phyloP scores from a whole-genome alignment of 1,284 basidiomycete species.

The Cutaneotrichosporon arboriforme region DNA sequence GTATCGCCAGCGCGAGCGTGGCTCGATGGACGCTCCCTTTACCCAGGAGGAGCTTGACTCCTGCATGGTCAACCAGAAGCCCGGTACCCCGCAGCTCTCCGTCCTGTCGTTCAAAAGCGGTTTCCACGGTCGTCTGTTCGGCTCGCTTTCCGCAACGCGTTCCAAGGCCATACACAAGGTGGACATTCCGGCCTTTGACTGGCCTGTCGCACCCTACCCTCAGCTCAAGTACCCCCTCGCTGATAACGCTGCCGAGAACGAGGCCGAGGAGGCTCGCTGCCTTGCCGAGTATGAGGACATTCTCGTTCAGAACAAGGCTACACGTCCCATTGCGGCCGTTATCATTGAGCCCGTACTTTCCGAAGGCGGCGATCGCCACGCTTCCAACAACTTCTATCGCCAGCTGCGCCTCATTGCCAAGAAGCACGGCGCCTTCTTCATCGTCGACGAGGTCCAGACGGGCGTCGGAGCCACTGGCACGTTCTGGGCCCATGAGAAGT shows the following conservation, averaged over 20 bases:
- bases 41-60: conserved; percentile 44
- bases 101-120: conserved; percentile 54
- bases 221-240: conserved; percentile 53
- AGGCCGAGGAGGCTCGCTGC: conserved; percentile 40
- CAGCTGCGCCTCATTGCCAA: conserved; percentile 50
- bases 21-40: conserved; percentile 24
- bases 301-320: conserved; percentile 41
- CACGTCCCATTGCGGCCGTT: conserved; percentile 52
- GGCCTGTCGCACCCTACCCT: conserved; percentile 54
- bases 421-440: conserved; percentile 53
- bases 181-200: conserved; percentile 56
- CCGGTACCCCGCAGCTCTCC: conserved; percentile 52
- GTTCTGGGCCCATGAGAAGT: conserved; percentile 57
- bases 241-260: conserved; percentile 48
- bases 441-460: conserved; percentile 54
- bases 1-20: conserved; percentile 37
- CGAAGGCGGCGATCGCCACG: conserved; percentile 57
- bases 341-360: conserved; percentile 56
- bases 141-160: conserved; percentile 52
- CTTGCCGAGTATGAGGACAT: conserved; percentile 41
- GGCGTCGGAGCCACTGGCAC: conserved; percentile 54
- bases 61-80: conserved; percentile 54
- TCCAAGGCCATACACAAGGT: conserved; percentile 54
- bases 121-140: conserved; percentile 53
- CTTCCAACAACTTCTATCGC: conserved; percentile 53